Conservation (phyloP, 169 alveolate genomes). For the Eimeria falciformis region DNA sequence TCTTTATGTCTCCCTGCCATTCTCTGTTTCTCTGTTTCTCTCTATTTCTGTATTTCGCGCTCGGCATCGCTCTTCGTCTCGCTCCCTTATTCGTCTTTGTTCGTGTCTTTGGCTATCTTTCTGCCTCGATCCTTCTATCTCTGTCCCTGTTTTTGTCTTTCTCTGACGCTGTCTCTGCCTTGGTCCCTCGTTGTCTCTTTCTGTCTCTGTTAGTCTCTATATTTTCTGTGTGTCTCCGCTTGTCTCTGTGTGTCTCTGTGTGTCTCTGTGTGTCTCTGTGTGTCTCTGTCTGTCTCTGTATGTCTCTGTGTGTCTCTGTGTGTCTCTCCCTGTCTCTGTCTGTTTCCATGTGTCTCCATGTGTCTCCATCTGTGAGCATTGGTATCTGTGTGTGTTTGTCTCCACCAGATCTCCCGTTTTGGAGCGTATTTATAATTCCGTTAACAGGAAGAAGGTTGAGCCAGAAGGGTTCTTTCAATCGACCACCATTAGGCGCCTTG, state of each 20-base stretch:
- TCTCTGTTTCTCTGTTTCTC: background rate
- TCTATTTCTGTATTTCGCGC: background rate
- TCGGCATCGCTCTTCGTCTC: background rate
- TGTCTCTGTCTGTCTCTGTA: background rate
- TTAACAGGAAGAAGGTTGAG: too few species aligned
- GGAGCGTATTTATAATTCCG: background rate
- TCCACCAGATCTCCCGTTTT: background rate
- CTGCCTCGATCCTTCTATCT: background rate
- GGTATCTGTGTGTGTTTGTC: background rate
- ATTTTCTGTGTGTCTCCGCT: background rate
- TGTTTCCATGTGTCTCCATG: background rate
- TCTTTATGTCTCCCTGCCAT: background rate
- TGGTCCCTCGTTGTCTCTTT: too few species aligned
- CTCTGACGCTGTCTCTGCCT: background rate
- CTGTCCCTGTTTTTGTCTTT: background rate
- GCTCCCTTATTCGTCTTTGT: background rate
- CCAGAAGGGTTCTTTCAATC: background rate
- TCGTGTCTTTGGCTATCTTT: background rate
- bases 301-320: background rate
- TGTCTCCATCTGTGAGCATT: background rate
- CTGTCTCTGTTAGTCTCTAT: background rate
- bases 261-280: background rate
- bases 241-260: background rate
- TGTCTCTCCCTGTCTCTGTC: conserved; percentile 1
- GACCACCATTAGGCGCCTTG: background rate